These are phyloP conservation scores for Venturia oleaginea DNA, from an alignment of 2,329 filamentous ascomycete species.

Conservation along the genomic window DNA sequence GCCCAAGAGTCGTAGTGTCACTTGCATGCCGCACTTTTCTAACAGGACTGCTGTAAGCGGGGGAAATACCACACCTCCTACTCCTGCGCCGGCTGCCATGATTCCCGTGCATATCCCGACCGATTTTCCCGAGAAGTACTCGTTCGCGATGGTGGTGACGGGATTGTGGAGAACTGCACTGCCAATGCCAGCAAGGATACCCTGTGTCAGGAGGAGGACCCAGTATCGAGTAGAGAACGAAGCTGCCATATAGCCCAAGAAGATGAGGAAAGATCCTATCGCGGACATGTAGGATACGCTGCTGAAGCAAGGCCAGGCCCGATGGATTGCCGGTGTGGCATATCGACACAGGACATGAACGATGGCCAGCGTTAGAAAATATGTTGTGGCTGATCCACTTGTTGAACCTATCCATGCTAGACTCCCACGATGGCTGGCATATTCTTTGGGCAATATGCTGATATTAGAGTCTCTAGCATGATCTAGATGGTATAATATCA, in stretches of 20 bases:
- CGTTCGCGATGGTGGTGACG: constrained; percentile 13
- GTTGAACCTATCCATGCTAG: not conserved
- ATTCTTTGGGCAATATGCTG: not conserved
- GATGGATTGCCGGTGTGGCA: not conserved
- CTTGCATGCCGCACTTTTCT: not conserved
- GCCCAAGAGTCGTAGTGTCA: not conserved
- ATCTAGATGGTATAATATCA: not conserved
- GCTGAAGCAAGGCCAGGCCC: not conserved
- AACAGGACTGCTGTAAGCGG: not conserved
- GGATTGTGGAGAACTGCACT: constrained; percentile 33
- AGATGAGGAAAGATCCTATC: not conserved
- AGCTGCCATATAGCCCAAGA: not conserved
- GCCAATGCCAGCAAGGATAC: constrained; percentile 37
- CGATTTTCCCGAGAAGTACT: not conserved
- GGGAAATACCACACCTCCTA: not conserved
- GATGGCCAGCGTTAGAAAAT: not conserved
- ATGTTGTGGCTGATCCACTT: not conserved
- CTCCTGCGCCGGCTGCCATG: not conserved
- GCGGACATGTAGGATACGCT: not conserved
- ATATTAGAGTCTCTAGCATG: not conserved
- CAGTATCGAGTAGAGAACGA: constrained; percentile 29
- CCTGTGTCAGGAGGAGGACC: constrained; percentile 41
- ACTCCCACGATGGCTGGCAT: not conserved
- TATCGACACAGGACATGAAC: not conserved
- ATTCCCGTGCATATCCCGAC: not conserved